Evolutionary conservation across 176 grass and related monocot genomes (phyloP).

Genomic region (Phoenix roebelenii): DNA sequence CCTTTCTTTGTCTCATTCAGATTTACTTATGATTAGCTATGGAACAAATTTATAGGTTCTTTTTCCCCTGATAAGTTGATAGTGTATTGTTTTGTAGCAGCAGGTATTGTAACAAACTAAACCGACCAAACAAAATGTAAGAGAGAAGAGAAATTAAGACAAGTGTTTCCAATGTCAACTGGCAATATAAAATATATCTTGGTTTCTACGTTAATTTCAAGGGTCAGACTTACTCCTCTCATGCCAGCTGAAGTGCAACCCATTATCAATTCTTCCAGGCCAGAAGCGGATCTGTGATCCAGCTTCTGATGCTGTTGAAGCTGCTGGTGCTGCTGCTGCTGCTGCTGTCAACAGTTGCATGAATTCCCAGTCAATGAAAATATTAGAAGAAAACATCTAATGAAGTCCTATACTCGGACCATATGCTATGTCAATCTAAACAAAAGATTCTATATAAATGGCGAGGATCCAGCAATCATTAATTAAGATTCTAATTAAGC

Average conservation of each 20-base stretch:
- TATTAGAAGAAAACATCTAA: too few species aligned
- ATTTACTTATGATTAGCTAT: too few species aligned
- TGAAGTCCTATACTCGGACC: too few species aligned
- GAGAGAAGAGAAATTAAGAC: conserved; percentile 22
- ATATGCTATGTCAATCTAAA: too few species aligned
- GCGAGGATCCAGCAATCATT: too few species aligned
- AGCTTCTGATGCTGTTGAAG: conserved; percentile 26
- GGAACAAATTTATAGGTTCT: too few species aligned
- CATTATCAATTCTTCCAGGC: conserved; percentile 72
- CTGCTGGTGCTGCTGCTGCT: conserved; percentile 19
- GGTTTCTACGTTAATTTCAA: too few species aligned
- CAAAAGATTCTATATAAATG: not conserved
- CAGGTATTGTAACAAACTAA: conserved; percentile 25
- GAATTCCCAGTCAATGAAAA: too few species aligned
- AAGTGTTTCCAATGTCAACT: not conserved
- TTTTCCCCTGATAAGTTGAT: too few species aligned
- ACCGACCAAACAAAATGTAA: conserved; percentile 17
- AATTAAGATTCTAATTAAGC: too few species aligned
- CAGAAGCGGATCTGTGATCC: conserved; percentile 36
- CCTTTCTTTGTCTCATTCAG: too few species aligned
- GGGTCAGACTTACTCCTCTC: conserved; percentile 34
- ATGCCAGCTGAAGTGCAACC: conserved; percentile 53
- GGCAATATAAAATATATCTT: too few species aligned
- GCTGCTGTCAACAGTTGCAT: not conserved
- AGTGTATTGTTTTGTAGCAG: not conserved